Base-by-base conservation (phyloP, 306 rosid genomes). In the Hylodesmum podocarpum region DNA sequence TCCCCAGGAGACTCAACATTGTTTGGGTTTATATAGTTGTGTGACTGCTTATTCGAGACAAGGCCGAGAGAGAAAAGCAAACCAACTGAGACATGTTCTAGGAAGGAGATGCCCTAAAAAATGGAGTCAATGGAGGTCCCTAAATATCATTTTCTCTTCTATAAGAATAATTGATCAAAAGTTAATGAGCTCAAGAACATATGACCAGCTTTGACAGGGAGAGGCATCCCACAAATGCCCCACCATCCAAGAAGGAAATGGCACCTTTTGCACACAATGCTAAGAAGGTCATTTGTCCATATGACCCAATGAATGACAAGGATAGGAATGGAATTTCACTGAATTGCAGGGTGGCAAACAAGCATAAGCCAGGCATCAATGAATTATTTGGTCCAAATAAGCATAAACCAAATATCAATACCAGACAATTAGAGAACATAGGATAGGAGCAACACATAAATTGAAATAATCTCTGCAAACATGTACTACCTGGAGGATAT, bases 391-490 rank as follows among this genome's bases (percentile, higher is more conserved):
- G 64, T 49, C 11, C 39, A 47, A 22, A 49, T 3, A n/a, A 63
- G 64, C 72, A 49, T 36, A 50, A 34, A 50, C 50, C 28, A 22
- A 64, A 62, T 8, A 47, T 4, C 58, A 29, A 41, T 13, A 75
- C 36, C 16, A 44, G 28, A 33, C 27, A 44, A 76, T 31, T 16
- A 36, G 65, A 24, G 47, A 24, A 49, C 49, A 36, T 25, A 49
- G n/a, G n/a, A n/a, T n/a, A n/a, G 50, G 40, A 76, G 50, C 72
- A 63, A 47, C 36, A 59, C 14, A 16, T 22, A 22, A 54, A 21
- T 43, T 59, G n/a, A n/a, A 75, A 61, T 59, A 46, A 31, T 61
- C 66, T 31, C 43, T 15, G 43, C 41, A 61, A 61, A n/a, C 43
- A 31, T 61, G 31, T 31, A 31, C 25, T 6, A 31, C 24, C 24